Conservation (phyloP, 2,329 filamentous ascomycete genomes). For the Botrytis elliptica region DNA sequence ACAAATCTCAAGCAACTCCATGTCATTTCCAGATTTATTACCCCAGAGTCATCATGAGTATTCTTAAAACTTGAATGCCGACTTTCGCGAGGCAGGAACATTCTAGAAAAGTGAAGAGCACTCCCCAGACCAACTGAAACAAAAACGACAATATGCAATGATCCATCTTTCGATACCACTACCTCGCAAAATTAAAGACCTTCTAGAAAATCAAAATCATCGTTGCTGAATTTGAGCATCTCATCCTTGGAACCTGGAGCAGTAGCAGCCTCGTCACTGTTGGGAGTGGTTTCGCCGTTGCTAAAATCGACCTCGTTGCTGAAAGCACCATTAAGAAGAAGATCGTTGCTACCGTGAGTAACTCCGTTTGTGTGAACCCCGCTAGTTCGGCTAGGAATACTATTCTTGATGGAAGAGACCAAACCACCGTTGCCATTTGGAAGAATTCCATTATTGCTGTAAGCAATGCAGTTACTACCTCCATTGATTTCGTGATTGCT, state of each 20-base stretch:
- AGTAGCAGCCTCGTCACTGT: too few relatives aligned
- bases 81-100: background rate
- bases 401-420: background rate
- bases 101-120: too few relatives aligned
- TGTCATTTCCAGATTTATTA: too few relatives aligned
- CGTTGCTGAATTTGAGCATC: background rate
- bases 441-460: background rate
- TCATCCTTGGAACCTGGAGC: too few relatives aligned
- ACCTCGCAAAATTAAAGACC: background rate
- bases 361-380: background rate
- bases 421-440: background rate
- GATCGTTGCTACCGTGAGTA: background rate
- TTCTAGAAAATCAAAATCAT: conserved; percentile 12
- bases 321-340: background rate
- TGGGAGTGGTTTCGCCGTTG: too few relatives aligned
- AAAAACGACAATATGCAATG: background rate
- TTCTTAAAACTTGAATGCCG: background rate
- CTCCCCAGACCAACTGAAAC: background rate
- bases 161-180: background rate
- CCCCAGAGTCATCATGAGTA: background rate
- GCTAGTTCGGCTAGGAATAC: too few relatives aligned
- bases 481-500: background rate
- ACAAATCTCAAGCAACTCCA: background rate
- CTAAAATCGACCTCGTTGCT: background rate
- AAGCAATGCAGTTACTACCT: background rate